Percentiles rank a stretch among this genome's conserved stretches.
phyloP scores from a whole-genome alignment of 768 basidiomycete genomes.

The Rhodosporidiobolus odoratus region DNA sequence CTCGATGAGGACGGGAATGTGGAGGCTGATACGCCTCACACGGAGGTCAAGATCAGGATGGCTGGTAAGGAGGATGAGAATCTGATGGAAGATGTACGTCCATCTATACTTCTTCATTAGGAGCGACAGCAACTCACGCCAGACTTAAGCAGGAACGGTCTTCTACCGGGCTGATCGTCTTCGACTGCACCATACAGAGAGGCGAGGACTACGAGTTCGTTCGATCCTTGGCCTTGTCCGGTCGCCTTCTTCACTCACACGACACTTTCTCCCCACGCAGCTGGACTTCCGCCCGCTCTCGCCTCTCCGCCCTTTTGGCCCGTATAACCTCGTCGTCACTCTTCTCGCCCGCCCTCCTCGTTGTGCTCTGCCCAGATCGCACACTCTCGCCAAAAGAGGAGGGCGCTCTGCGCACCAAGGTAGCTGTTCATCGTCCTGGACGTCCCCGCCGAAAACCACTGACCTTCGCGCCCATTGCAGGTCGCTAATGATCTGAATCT shows the following conservation, averaged over 20 bases:
- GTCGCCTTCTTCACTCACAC: too few relatives aligned
- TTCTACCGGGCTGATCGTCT: conserved; percentile 15
- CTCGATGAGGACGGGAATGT: not conserved
- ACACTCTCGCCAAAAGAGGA: not conserved
- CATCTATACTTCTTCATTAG: too few relatives aligned
- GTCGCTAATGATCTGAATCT: conserved; percentile 2
- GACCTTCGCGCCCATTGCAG: not conserved
- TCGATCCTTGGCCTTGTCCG: not conserved
- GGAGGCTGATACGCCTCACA: not conserved
- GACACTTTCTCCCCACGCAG: not conserved
- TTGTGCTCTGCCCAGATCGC: conserved; percentile 11
- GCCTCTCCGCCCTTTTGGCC: not conserved
- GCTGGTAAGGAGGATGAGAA: not conserved
- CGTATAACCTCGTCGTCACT: not conserved
- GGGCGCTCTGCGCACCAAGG: not conserved
- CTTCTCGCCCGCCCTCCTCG: conserved; percentile 12
- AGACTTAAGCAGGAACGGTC: conserved; percentile 12
- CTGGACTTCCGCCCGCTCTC: not conserved
- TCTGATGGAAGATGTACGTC: not conserved
- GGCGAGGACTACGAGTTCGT: not conserved
- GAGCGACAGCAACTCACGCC: too few relatives aligned
- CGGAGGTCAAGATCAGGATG: conserved; percentile 3
- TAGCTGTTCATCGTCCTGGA: not conserved
- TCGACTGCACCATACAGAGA: conserved; percentile 13
- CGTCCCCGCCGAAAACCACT: not conserved